Percentiles rank a stretch among this genome's conserved stretches.
phyloP scores from a whole-genome alignment of 1,284 basidiomycete species.

The Cutaneotrichosporon mucoides region DNA sequence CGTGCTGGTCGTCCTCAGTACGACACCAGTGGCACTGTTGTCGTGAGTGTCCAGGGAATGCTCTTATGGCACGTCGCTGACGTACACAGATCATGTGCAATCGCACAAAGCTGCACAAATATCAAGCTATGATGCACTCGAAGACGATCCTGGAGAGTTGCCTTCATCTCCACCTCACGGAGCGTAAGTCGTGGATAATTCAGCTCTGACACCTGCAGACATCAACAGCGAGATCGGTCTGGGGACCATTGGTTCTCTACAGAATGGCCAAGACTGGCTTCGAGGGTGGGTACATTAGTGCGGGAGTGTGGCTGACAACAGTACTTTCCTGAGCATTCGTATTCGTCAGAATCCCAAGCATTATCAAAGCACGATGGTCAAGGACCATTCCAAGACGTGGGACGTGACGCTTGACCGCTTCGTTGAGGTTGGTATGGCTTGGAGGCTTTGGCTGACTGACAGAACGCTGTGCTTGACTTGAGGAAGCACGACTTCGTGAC shows the following conservation, averaged over 20 bases:
- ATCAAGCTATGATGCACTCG: conserved; percentile 32
- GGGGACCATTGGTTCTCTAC: conserved; percentile 65
- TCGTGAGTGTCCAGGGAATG: too few relatives aligned
- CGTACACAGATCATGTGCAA: conserved; percentile 36
- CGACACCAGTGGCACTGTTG: conserved; percentile 56
- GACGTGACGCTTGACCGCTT: conserved; percentile 70
- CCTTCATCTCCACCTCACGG: conserved; percentile 73
- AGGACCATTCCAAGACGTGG: conserved; percentile 28
- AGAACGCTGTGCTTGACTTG: conserved; percentile 61
- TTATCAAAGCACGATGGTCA: conserved; percentile 57
- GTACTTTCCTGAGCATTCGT: conserved; percentile 75
- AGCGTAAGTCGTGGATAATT: conserved; percentile 51
- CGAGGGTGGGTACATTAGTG: conserved; percentile 47
- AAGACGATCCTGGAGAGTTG: conserved; percentile 75
- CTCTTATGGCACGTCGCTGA: too few relatives aligned
- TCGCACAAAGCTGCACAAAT: conserved; percentile 29
- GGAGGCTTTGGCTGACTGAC: background rate
- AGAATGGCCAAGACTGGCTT: conserved; percentile 68
- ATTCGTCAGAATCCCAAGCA: conserved; percentile 74
- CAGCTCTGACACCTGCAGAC: conserved; percentile 44
- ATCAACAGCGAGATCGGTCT: conserved; percentile 88
- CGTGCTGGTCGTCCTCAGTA: conserved; percentile 86
- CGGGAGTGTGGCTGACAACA: conserved; percentile 16
- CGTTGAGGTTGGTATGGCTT: conserved; percentile 50
- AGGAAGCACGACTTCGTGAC: conserved; percentile 59